Evolutionary conservation across 2,329 filamentous ascomycete species (phyloP).

Genomic region (Diplocarpon mali): DNA sequence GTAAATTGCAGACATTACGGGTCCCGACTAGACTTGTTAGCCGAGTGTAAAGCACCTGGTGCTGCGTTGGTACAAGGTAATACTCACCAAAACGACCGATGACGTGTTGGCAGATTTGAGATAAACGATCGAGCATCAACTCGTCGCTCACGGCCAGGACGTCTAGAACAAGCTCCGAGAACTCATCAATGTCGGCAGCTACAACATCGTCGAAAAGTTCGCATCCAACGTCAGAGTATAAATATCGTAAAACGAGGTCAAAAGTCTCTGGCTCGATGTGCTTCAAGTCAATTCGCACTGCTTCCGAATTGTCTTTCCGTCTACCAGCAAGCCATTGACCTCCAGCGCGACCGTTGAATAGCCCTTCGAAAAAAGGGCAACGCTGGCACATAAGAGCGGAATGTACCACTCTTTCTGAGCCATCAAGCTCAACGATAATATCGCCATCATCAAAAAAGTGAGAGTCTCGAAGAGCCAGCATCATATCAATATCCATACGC

Average conservation of each 20-base stretch:
- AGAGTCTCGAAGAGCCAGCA: conserved; percentile 54
- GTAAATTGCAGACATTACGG: conserved; percentile 72
- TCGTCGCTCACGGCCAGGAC: conserved; percentile 87
- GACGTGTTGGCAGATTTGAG: conserved; percentile 77
- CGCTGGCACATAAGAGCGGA: conserved; percentile 69
- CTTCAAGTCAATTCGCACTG: conserved; percentile 65
- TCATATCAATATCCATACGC: conserved; percentile 59
- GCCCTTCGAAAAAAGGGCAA: conserved; percentile 83
- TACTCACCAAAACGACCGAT: conserved; percentile 63
- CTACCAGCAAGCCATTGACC: conserved; percentile 75
- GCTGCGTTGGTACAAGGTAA: too few relatives aligned
- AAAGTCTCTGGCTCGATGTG: conserved; percentile 70
- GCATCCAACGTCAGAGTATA: conserved; percentile 74
- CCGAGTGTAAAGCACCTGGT: too few relatives aligned
- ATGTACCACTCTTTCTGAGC: conserved; percentile 61
- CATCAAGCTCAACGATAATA: conserved; percentile 66
- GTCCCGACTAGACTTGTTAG: conserved; percentile 46
- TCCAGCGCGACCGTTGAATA: conserved; percentile 79
- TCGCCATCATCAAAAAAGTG: conserved; percentile 72
- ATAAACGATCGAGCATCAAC: conserved; percentile 84
- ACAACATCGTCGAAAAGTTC: conserved; percentile 74
- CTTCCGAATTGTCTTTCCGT: conserved; percentile 38
- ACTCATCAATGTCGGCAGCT: conserved; percentile 63
- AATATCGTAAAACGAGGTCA: conserved; percentile 62
- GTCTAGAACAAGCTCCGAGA: conserved; percentile 81